phyloP scores from a whole-genome alignment of 2,329 filamentous ascomycete genomes.

The Paecilomyces dactylethromorphus region DNA sequence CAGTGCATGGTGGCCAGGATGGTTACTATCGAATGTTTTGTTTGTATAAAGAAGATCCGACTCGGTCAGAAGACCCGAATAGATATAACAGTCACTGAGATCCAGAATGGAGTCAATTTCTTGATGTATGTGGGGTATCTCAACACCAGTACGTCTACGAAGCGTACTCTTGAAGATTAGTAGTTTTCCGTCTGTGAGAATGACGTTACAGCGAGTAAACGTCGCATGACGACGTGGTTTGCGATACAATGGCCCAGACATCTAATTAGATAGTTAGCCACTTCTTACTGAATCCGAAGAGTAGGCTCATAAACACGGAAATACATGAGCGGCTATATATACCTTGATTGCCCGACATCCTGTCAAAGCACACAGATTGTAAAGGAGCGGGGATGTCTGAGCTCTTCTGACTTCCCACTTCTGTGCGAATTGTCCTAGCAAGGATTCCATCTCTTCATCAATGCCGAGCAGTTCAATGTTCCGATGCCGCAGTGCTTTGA shows the following conservation, averaged over 20 bases:
- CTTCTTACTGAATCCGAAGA: background rate
- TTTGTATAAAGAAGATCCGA: slow-evolving; percentile 59
- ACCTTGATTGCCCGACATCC: slow-evolving; percentile 55
- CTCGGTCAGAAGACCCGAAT: slow-evolving; percentile 57
- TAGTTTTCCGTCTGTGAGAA: slow-evolving; percentile 55
- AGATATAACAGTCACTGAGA: slow-evolving; percentile 59
- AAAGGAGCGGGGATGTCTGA: slow-evolving; percentile 57
- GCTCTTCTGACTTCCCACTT: slow-evolving; percentile 64
- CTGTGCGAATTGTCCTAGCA: slow-evolving; percentile 58
- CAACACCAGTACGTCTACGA: slow-evolving; percentile 48
- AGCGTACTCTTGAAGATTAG: slow-evolving; percentile 57
- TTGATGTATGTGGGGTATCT: slow-evolving; percentile 56
- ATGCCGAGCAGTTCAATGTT: slow-evolving; percentile 57
- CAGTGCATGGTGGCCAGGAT: slow-evolving; percentile 53
- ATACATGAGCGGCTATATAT: slow-evolving; percentile 6
- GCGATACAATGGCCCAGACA: slow-evolving; percentile 57
- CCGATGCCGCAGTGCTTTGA: slow-evolving; percentile 50
- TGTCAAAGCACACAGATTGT: slow-evolving; percentile 61
- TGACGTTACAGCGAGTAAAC: slow-evolving; percentile 55
- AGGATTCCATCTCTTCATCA: slow-evolving; percentile 59
- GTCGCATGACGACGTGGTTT: slow-evolving; percentile 58
- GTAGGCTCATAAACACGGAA: background rate
- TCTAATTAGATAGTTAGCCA: slow-evolving; percentile 23
- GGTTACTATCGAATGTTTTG: slow-evolving; percentile 57
- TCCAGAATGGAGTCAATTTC: slow-evolving; percentile 54